phyloP scores from a whole-genome alignment of 768 basidiomycete genomes.

The Pisolithus tinctorius region DNA sequence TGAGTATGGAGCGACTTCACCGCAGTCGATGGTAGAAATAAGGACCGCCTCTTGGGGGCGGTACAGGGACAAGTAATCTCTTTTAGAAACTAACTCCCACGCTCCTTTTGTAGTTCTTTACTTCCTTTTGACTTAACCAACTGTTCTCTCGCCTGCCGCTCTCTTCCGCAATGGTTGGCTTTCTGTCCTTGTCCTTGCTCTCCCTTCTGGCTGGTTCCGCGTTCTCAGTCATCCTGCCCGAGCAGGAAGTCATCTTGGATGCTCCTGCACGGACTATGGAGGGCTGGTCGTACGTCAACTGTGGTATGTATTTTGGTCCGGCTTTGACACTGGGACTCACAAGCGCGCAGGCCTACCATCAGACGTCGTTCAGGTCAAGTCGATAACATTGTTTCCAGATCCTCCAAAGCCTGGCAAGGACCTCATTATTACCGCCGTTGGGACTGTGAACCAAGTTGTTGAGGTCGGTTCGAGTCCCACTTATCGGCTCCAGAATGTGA shows the following conservation, averaged over 20 bases:
- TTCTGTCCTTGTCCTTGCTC: conserved; percentile 22
- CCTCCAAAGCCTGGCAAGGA: conserved; percentile 85
- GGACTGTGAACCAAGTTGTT: conserved; percentile 48
- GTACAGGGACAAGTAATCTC: background rate
- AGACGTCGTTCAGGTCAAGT: conserved; percentile 56
- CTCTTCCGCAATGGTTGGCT: conserved; percentile 27
- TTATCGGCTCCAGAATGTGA: conserved; percentile 7
- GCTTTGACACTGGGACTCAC: conserved; percentile 2
- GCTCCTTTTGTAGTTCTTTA: background rate
- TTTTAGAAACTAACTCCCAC: conserved; percentile 17
- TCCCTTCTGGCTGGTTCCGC: conserved; percentile 19
- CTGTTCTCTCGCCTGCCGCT: conserved; percentile 10
- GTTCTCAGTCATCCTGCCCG: conserved; percentile 15
- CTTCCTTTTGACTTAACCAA: too few relatives aligned
- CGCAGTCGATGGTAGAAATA: conserved; percentile 2
- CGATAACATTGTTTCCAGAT: conserved; percentile 74
- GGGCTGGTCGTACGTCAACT: conserved; percentile 63
- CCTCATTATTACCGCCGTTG: conserved; percentile 79
- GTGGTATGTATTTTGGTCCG: conserved; percentile 48
- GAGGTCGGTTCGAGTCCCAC: conserved; percentile 41
- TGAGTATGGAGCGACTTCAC: background rate
- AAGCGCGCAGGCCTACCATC: conserved; percentile 32
- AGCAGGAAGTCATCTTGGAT: conserved; percentile 28
- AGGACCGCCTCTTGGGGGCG: conserved; percentile 1
- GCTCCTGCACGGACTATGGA: conserved; percentile 30